These are phyloP conservation scores for Vicia sativa DNA, from an alignment of 306 rosid species.

Conservation along the genomic window DNA sequence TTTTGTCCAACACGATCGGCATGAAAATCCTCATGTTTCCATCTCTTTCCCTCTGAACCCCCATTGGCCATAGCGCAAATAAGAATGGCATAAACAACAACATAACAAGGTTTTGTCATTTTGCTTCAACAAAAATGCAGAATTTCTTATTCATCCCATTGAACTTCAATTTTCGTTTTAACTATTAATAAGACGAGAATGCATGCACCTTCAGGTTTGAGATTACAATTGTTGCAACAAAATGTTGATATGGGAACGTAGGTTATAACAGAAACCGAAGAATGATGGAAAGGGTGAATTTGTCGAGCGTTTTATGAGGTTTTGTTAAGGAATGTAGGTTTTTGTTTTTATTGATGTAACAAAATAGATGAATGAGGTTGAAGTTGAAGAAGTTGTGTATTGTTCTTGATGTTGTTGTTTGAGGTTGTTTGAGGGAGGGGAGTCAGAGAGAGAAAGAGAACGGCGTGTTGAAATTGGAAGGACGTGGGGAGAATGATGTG, in stretches of 20 bases:
- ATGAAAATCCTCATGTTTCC: conserved; percentile 35
- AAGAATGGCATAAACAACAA: conserved; percentile 53
- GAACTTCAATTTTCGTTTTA: conserved; percentile 33
- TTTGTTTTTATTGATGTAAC: background rate
- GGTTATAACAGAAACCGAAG: background rate
- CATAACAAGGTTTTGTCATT: conserved; percentile 52
- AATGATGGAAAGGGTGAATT: background rate
- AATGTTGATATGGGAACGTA: background rate
- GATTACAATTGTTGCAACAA: too few species aligned
- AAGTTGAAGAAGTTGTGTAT: background rate
- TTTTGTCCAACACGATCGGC: conserved; percentile 35
- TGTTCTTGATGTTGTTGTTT: background rate
- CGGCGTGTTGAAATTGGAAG: background rate
- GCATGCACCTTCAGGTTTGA: background rate
- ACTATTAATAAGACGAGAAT: conserved; percentile 8
- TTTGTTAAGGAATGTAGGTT: background rate
- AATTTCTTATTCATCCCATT: conserved; percentile 59
- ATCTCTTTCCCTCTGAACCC: conserved; percentile 57
- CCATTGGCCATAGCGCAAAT: conserved; percentile 54
- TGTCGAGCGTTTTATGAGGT: background rate
- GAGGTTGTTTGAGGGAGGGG: background rate
- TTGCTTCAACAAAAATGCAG: conserved; percentile 49
- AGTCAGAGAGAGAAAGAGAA: background rate
- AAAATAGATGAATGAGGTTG: background rate
- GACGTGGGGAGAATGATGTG: conserved; percentile 2